A percentile compares a stretch with the other conserved stretches of the same genome.
These are phyloP conservation scores for Leccinum griseonigrum DNA, from an alignment of 1,284 basidiomycete genomes.

Conservation along the genomic window DNA sequence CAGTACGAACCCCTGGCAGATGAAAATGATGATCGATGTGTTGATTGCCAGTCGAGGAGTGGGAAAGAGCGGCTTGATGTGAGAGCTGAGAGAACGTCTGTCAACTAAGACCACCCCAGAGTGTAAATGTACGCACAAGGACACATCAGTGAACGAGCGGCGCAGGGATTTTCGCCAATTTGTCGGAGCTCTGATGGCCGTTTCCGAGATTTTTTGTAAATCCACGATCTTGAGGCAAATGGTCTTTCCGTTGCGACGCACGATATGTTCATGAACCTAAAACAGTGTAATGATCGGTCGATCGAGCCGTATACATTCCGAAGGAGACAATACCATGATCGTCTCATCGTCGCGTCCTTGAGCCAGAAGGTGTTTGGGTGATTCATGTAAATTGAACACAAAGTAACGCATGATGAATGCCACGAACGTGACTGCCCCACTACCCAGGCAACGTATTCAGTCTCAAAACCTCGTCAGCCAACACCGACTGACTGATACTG, in stretches of 20 bases:
- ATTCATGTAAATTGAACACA: conserved; percentile 51
- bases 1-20: conserved; percentile 44
- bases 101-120: neutral
- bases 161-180: conserved; percentile 36
- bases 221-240: conserved; percentile 46
- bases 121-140: conserved; percentile 31
- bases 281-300: neutral
- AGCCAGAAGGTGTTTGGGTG: conserved; percentile 57
- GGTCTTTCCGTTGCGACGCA: conserved; percentile 48
- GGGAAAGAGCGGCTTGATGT: conserved; percentile 51
- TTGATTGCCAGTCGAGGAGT: conserved; percentile 49
- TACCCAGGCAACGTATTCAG: conserved; percentile 13
- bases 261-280: conserved; percentile 48
- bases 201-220: conserved; percentile 35
- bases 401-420: conserved; percentile 46
- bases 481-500: conserved; percentile 15
- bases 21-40: conserved; percentile 49
- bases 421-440: conserved; percentile 46
- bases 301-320: neutral
- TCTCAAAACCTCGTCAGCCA: neutral
- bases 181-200: conserved; percentile 13
- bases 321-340: conserved; percentile 36
- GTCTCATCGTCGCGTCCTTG: conserved; percentile 58
- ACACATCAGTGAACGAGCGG: conserved; percentile 40
- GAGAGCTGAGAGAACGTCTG: conserved; percentile 33